phyloP scores from a whole-genome alignment of 257 asterid genomes.

The Scutellaria galericulata region DNA sequence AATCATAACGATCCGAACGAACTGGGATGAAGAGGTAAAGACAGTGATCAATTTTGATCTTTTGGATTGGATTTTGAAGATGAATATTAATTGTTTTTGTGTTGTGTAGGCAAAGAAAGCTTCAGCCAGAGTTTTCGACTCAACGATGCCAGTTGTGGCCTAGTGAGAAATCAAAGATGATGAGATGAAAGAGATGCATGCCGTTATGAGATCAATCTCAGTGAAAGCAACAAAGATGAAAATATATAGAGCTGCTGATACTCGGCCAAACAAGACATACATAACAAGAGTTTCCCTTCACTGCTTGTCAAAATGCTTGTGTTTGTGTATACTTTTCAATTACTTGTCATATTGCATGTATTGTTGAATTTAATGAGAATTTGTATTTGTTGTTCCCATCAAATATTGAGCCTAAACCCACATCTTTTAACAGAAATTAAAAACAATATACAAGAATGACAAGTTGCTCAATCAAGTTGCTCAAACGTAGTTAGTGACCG shows the following conservation, averaged over 20 bases:
- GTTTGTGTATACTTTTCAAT: constrained; percentile 25
- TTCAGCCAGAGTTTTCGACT: constrained; percentile 47
- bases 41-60: not conserved
- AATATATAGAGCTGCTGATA: constrained; percentile 16
- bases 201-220: constrained; percentile 3
- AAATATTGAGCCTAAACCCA: too few relatives aligned
- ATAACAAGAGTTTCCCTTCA: not conserved
- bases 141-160: constrained; percentile 45
- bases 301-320: constrained; percentile 12
- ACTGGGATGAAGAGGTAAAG: constrained; percentile 69
- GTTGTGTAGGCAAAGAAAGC: constrained; percentile 59
- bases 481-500: too few relatives aligned
- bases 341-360: constrained; percentile 25
- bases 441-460: too few relatives aligned
- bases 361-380: constrained; percentile 26
- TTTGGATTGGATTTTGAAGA: not conserved
- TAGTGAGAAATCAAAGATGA: constrained; percentile 2
- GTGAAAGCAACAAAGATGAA: not conserved
- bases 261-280: constrained; percentile 18
- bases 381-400: not conserved
- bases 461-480: too few relatives aligned
- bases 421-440: too few relatives aligned
- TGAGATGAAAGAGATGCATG: not conserved
- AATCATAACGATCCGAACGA: constrained; percentile 50
- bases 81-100: not conserved